Conservation (phyloP, 208 protist species). For the Trypanosoma avium region DNA sequence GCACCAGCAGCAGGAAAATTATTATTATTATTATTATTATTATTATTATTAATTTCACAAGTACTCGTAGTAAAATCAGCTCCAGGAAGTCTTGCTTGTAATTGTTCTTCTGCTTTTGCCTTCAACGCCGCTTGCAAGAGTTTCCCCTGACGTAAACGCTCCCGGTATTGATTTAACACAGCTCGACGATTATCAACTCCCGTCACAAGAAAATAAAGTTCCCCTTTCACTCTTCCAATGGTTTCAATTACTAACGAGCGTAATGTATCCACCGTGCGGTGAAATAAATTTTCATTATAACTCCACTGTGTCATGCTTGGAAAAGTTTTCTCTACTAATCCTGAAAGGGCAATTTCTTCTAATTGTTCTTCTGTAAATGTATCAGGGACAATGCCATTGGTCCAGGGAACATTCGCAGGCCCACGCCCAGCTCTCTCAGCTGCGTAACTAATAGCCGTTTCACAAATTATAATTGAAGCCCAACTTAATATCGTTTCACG, state of each 20-base stretch:
- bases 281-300: slow-evolving; percentile 20
- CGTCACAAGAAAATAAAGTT: slow-evolving; percentile 51
- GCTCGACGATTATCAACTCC: slow-evolving; percentile 37
- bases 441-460: slow-evolving; percentile 41
- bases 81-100: slow-evolving; percentile 12
- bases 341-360: slow-evolving; percentile 37
- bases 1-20: background rate
- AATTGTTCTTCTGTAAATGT: slow-evolving; percentile 38
- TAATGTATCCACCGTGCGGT: slow-evolving; percentile 31
- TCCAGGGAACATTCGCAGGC: slow-evolving; percentile 29
- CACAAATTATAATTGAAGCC: slow-evolving; percentile 39
- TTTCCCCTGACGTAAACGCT: slow-evolving; percentile 5
- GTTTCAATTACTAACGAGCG: slow-evolving; percentile 40
- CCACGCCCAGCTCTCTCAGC: slow-evolving; percentile 33
- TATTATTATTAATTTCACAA: background rate
- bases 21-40: background rate
- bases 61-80: background rate
- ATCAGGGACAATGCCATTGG: slow-evolving; percentile 19
- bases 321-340: slow-evolving; percentile 33
- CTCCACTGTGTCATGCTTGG: slow-evolving; percentile 36
- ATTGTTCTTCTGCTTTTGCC: slow-evolving; percentile 13
- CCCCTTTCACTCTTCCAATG: slow-evolving; percentile 44
- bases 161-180: slow-evolving; percentile 33
- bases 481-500: slow-evolving; percentile 46
- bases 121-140: background rate